phyloP scores from a whole-genome alignment of 2,329 filamentous ascomycete genomes.

The Pseudocercospora vitis region DNA sequence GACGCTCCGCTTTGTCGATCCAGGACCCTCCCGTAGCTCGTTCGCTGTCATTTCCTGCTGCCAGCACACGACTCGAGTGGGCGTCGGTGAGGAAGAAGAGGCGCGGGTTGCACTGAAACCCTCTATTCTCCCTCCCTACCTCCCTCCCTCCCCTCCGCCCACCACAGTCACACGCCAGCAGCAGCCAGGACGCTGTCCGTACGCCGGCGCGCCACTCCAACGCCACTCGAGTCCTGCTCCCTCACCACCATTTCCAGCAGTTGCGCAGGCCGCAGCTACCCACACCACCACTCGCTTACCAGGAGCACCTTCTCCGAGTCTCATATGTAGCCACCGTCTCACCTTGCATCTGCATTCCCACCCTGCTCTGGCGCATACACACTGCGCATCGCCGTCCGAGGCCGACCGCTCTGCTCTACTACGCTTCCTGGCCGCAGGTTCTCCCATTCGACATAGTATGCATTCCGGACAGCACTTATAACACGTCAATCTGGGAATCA shows the following conservation, averaged over 20 bases:
- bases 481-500: not conserved
- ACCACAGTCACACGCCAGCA: conserved; percentile 5
- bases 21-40: not conserved
- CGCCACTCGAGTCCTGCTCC: not conserved
- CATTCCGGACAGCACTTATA: conserved; percentile 11
- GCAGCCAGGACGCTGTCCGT: not conserved
- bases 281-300: not conserved
- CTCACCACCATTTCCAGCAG: not conserved
- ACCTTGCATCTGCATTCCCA: not conserved
- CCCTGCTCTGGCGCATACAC: not conserved
- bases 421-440: conserved; percentile 5
- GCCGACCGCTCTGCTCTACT: not conserved
- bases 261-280: conserved; percentile 1
- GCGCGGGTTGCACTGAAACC: not conserved
- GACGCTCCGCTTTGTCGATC: conserved; percentile 3
- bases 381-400: not conserved
- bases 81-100: not conserved
- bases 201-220: not conserved
- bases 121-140: not conserved
- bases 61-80: not conserved
- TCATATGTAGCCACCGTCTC: conserved; percentile 1
- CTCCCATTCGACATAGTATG: conserved; percentile 6
- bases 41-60: conserved; percentile 5
- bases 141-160: not conserved
- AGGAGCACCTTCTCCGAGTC: conserved; percentile 4